phyloP scores from a whole-genome alignment of 805 yeast species.

The Tetrapisispora namnaoensis region DNA sequence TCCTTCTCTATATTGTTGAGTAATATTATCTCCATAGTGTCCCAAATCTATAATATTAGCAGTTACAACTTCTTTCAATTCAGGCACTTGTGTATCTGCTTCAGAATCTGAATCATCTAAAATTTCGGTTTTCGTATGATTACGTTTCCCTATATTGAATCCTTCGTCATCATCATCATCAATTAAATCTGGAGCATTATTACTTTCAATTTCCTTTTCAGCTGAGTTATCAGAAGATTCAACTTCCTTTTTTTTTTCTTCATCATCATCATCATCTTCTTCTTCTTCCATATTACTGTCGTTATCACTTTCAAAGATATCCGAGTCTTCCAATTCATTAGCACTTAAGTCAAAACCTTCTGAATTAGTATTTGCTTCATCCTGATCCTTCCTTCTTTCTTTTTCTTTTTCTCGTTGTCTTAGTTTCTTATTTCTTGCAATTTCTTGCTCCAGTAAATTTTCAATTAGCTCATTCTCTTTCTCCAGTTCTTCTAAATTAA shows the following conservation, averaged over 20 bases:
- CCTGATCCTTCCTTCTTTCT: conserved; percentile 21
- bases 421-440: conserved; percentile 38
- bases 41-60: conserved; percentile 21
- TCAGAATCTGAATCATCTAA: conserved; percentile 9
- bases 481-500: conserved; percentile 31
- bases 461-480: conserved; percentile 31
- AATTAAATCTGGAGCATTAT: conserved; percentile 1
- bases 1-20: background rate
- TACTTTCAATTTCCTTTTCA: conserved; percentile 9
- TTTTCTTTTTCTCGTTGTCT: conserved; percentile 34
- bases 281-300: conserved; percentile 5
- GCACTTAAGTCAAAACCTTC: conserved; percentile 10
- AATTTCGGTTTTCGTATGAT: conserved; percentile 4
- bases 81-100: background rate
- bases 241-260: conserved; percentile 15
- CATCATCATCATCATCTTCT: conserved; percentile 15
- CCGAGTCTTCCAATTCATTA: conserved; percentile 14
- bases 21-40: conserved; percentile 21
- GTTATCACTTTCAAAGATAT: conserved; percentile 7
- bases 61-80: background rate
- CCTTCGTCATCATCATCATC: conserved; percentile 20
- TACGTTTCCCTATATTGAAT: background rate
- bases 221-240: conserved; percentile 1
- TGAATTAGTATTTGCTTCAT: background rate
- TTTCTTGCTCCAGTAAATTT: conserved; percentile 38